Percentiles rank a stretch among this genome's conserved stretches.
These are phyloP conservation scores for Heterobasidion parviporum DNA, from an alignment of 1,284 basidiomycete genomes.

Conservation along the genomic window DNA sequence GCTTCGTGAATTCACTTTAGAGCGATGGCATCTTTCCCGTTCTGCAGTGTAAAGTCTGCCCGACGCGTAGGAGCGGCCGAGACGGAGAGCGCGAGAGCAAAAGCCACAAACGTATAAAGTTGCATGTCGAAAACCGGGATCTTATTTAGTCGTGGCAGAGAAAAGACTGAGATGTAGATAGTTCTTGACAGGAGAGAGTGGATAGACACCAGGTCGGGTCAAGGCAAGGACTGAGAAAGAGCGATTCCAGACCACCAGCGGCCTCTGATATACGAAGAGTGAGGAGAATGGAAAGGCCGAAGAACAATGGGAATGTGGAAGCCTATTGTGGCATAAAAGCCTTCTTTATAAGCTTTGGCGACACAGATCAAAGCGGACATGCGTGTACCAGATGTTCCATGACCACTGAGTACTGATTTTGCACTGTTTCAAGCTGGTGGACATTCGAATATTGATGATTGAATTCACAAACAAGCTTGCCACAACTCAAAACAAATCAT, in stretches of 20 bases:
- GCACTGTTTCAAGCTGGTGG: no score
- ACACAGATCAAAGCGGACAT: no score
- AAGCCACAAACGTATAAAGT: background rate
- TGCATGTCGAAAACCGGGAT: background rate
- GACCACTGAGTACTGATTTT: no score
- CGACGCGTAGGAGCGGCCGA: constrained; percentile 8
- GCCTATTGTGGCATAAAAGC: background rate
- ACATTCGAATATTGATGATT: no score
- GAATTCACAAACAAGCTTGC: no score
- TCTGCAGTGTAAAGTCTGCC: constrained; percentile 30
- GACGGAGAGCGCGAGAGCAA: constrained; percentile 6
- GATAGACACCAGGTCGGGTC: constrained; percentile 7
- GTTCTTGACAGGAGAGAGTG: constrained; percentile 1
- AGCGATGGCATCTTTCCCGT: constrained; percentile 45
- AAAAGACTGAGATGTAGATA: background rate
- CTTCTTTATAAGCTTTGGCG: no score
- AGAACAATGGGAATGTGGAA: background rate
- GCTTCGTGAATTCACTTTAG: constrained; percentile 32
- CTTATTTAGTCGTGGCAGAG: background rate
- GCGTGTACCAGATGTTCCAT: no score
- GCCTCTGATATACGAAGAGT: background rate
- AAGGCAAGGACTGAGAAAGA: background rate
- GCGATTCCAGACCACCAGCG: constrained; percentile 1
- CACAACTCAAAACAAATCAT: no score
- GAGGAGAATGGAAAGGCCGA: background rate